Base-by-base conservation (phyloP, 495 filamentous ascomycete species). In the Penicillium dipodomyicola region DNA sequence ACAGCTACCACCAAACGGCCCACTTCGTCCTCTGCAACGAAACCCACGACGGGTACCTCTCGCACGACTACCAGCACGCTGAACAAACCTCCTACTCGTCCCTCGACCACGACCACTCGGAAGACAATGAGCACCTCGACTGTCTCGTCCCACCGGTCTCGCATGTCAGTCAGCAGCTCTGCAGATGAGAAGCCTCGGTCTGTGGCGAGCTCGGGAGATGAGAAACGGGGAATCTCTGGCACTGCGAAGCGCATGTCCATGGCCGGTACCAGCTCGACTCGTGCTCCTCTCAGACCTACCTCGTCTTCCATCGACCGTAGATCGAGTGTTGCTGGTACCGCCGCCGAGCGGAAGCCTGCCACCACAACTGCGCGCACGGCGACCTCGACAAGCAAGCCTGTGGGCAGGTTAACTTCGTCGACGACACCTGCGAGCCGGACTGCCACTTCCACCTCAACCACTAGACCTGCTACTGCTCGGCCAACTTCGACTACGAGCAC, bases 241-340 rank as follows among this genome's bases (percentile, higher is more conserved):
- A 66, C 73, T 4, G 73, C 77, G 40, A 80, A 80, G 62, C 72
- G 77, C 33, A 77, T 77, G 74, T 80, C 77, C 8, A 68, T 80
- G 45, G 74, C 64, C 12, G 72, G 74, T 11, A 74, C 63, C 17
- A 48, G 71, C 0, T 65, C 71, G 25, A 72, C 68, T 9, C 67
- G 73, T 1, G 66, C 75, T 2, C 72, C 75, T 1, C 58, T 69
- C 32, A 77, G 71, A 62, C 52, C 76, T 7, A 52, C 50, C 3
- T 62, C 72, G n/a, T 72, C 72, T 29, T 69, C 71, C 9, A 25
- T 70, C 15, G 74, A 78, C 51, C 70, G 77, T 14, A 63, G 75
- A 52, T 70, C 77, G 25, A 80, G 72, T 59, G 67, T 77, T 25
- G 69, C 68, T n/a, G 64, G 67, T 12, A 67, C 75, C 3, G 55